phyloP scores from a whole-genome alignment of 2,329 filamentous ascomycete genomes.

The Venturia nashicola region DNA sequence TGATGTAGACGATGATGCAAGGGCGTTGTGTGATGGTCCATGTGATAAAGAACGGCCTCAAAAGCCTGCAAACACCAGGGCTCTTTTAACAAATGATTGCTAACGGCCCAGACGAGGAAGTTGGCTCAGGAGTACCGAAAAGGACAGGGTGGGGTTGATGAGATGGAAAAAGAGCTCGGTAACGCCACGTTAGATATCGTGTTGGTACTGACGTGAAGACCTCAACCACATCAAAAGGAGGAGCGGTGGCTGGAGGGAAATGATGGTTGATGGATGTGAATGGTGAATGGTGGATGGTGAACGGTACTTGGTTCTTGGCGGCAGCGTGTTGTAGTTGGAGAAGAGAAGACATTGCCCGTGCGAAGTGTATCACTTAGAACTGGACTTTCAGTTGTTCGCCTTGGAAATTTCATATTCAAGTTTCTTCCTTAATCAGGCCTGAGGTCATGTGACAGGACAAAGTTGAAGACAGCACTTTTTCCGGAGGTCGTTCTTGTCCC shows the following conservation, averaged over 20 bases:
- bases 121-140: neutral
- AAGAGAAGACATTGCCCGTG: neutral
- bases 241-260: neutral
- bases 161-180: neutral
- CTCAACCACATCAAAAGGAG: neutral
- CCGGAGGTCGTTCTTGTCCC: neutral
- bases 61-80: neutral
- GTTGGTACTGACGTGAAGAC: neutral
- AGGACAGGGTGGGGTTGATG: neutral
- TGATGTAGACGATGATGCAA: neutral
- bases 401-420: neutral
- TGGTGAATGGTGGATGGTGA: neutral
- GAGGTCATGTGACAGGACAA: neutral
- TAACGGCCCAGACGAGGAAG: neutral
- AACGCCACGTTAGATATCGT: neutral
- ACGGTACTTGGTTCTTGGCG: neutral
- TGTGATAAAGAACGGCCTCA: neutral
- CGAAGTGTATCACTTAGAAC: neutral
- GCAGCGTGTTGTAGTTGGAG: neutral
- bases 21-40: neutral
- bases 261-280: no score
- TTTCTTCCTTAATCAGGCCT: neutral
- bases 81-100: neutral
- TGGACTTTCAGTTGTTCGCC: neutral
- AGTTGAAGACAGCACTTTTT: neutral